Evolutionary conservation across 2,329 filamentous ascomycete genomes (phyloP).

Genomic region (Alternaria panax): DNA sequence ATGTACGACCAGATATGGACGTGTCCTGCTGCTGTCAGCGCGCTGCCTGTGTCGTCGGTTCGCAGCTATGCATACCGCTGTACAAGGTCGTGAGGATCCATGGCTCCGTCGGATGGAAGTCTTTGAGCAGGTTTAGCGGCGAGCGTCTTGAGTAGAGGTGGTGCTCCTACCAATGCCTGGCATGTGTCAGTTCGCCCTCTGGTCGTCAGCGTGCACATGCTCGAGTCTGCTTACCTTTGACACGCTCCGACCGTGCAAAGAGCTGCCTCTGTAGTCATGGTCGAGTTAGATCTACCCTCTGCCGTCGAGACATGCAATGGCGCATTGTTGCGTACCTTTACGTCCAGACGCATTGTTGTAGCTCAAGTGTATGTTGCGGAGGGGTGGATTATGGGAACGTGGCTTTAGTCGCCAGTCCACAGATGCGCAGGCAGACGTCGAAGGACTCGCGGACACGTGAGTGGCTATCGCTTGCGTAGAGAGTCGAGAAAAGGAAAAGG

Average conservation of each 20-base stretch:
- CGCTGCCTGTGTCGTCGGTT: constrained; percentile 7
- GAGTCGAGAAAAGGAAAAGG: background rate
- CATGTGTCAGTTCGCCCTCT: constrained; percentile 32
- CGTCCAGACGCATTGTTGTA: constrained; percentile 55
- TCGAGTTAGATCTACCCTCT: constrained; percentile 47
- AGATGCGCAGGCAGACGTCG: constrained; percentile 24
- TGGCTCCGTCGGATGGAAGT: constrained; percentile 96
- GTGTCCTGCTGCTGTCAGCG: constrained; percentile 70
- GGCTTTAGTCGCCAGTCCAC: constrained; percentile 50
- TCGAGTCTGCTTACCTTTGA: constrained; percentile 64
- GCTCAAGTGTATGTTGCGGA: constrained; percentile 37
- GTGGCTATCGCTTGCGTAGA: background rate
- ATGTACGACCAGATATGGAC: constrained; percentile 99
- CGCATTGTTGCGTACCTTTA: constrained; percentile 48
- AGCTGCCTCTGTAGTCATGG: constrained; percentile 72
- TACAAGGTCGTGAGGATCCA: constrained; percentile 95
- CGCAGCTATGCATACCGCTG: constrained; percentile 68
- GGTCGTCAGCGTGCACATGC: constrained; percentile 2
- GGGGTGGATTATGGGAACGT: constrained; percentile 46
- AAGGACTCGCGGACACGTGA: background rate
- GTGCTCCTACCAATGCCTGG: constrained; percentile 46
- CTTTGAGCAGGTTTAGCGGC: constrained; percentile 64
- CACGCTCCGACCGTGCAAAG: constrained; percentile 90
- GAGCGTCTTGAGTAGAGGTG: constrained; percentile 4
- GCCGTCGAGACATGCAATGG: background rate